phyloP scores from a whole-genome alignment of 2,329 filamentous ascomycete species.

The Ophiognomonia clavigignenti-juglandacearum region DNA sequence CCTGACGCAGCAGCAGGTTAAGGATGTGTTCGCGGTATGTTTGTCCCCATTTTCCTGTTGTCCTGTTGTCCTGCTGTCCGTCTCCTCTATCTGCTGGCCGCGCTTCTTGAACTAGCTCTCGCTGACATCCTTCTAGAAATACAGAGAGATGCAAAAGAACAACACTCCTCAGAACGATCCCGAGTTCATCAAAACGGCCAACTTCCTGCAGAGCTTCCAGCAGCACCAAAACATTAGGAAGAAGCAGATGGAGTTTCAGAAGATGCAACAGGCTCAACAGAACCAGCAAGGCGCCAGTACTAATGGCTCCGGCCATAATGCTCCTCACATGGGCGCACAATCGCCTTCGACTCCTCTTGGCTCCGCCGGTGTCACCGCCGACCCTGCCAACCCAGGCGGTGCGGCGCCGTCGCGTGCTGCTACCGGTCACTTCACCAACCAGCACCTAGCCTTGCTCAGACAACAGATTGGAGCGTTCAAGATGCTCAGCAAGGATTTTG shows the following conservation, averaged over 20 bases:
- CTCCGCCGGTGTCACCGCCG: constrained; percentile 33
- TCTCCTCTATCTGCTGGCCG: background rate
- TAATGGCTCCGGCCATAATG: constrained; percentile 39
- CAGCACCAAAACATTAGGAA: constrained; percentile 27
- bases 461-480: constrained; percentile 92
- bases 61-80: too few relatives aligned
- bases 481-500: constrained; percentile 78
- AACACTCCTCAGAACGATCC: constrained; percentile 79
- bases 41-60: constrained; percentile 5
- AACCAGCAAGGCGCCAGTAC: constrained; percentile 48
- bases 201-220: constrained; percentile 65
- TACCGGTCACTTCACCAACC: constrained; percentile 61
- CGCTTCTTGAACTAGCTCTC: background rate
- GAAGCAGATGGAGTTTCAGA: constrained; percentile 17
- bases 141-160: constrained; percentile 79
- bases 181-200: constrained; percentile 78
- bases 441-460: constrained; percentile 73
- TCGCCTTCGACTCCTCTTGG: constrained; percentile 29
- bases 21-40: constrained; percentile 66
- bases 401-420: constrained; percentile 23
- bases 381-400: constrained; percentile 28
- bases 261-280: constrained; percentile 30
- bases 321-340: constrained; percentile 34
- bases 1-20: constrained; percentile 71
- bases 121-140: constrained; percentile 62